A percentile compares a stretch with the other conserved stretches of the same genome.
Evolutionary conservation across 352 stramenopile genomes (phyloP).

Genomic region (Aphanomyces stellatus): DNA sequence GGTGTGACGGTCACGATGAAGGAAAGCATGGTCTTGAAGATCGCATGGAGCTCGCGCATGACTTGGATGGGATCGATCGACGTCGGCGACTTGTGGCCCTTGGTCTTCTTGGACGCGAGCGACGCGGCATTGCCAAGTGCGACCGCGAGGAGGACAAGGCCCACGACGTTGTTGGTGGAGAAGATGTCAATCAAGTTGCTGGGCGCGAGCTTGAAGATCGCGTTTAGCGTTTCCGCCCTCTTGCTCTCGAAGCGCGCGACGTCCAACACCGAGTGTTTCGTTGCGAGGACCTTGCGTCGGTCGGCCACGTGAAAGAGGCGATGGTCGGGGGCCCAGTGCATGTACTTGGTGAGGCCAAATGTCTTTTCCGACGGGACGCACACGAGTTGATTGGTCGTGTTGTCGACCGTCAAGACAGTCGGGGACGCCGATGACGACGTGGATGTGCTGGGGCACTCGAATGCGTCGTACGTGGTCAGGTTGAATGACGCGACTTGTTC

Average conservation of each 20-base stretch:
- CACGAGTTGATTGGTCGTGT: background rate
- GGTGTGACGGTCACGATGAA: background rate
- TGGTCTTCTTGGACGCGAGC: background rate
- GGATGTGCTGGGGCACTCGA: background rate
- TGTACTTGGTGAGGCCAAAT: too few relatives aligned
- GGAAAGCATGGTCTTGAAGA: background rate
- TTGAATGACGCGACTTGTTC: background rate
- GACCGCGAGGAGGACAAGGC: background rate
- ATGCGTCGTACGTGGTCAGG: background rate
- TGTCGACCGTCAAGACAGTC: background rate
- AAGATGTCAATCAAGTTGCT: background rate
- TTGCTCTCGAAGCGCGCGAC: background rate
- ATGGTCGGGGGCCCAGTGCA: background rate
- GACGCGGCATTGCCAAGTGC: background rate
- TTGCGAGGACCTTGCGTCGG: too few relatives aligned
- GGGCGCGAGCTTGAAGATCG: background rate
- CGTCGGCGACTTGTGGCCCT: background rate
- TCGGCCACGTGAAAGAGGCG: background rate
- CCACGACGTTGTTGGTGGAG: background rate
- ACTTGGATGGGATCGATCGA: background rate
- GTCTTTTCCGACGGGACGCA: background rate
- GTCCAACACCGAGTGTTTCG: too few relatives aligned
- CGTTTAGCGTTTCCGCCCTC: background rate
- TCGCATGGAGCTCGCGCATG: background rate
- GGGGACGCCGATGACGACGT: background rate